Base-by-base conservation (phyloP, 108 stramenopile genomes). In the Cyclostephanos tholiformis region DNA sequence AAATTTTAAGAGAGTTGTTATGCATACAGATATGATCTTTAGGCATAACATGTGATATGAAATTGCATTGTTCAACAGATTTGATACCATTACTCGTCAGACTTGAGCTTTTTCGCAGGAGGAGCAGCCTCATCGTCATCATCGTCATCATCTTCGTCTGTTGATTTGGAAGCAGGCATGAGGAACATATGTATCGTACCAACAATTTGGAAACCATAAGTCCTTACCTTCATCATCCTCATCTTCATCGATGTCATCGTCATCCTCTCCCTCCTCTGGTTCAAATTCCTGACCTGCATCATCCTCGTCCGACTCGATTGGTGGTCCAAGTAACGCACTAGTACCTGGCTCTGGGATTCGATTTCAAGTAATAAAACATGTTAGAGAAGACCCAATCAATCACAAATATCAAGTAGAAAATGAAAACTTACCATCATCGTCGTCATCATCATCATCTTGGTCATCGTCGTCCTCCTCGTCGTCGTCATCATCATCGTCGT, bases 311-410 rank as follows among this genome's bases (percentile, higher is more conserved):
- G 52, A 53, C 6, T 53, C 52, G 7, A 53, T 53, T 53, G 52
- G 52, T n/a, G 52, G 52, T 53, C 52, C 52, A 19, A 53, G 52
- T 53, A 53, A 53, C 25, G 52, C 52, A 25, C 52, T 53, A 8
- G 52, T 53, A 25, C 23, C 25, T 14, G 25, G 20, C 25, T 53
- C 52, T 53, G 23, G 23, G 20, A 25, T n/a, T 25, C 20, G n/a
- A 4, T 2, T 25, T 25, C 52, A 53, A 7, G 14, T 1, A 5
- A 53, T 0, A 53, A 22, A 50, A 50, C 49, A 50, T 50, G 41
- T 41, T 20, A 53, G 52, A 25, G 1, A 8, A 5, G 8, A 8
- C 14, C 52, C 2, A 25, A 20, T 53, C 25, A 41, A 41, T 53
- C 13, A 6, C 6, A 25, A 25, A 20, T 19, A 19, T 50, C n/a